Percentiles rank a stretch among this genome's conserved stretches.
These are phyloP conservation scores for Carnegiea gigantea DNA, from an alignment of 179 eudicot genomes.

Conservation along the genomic window DNA sequence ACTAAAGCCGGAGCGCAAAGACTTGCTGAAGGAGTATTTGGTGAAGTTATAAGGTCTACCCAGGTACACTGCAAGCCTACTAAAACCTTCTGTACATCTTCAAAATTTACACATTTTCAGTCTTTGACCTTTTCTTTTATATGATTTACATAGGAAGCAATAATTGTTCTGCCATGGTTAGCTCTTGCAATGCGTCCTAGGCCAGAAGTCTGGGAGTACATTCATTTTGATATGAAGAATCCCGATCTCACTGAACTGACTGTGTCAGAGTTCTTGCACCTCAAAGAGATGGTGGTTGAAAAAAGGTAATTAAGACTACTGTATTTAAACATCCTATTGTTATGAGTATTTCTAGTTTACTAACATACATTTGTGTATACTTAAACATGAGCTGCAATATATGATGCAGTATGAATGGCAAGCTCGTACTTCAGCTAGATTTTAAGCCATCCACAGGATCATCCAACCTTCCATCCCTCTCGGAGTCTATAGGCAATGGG, in stretches of 20 bases:
- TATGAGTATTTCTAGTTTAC: neutral
- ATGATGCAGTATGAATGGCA: constrained; percentile 35
- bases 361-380: neutral
- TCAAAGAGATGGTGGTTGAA: constrained; percentile 61
- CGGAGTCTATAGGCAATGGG: constrained; percentile 84
- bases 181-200: constrained; percentile 60
- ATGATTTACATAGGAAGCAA: constrained; percentile 58
- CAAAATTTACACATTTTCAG: neutral
- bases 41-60: constrained; percentile 59
- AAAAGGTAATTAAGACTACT: constrained; percentile 33
- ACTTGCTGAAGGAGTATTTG: constrained; percentile 57
- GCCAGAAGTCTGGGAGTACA: constrained; percentile 77
- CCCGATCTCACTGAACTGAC: constrained; percentile 44
- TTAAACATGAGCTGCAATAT: neutral
- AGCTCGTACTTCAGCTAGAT: constrained; percentile 74
- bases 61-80: constrained; percentile 51
- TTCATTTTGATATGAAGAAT: constrained; percentile 43
- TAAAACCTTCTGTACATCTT: neutral
- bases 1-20: constrained; percentile 38
- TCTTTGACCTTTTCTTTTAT: neutral
- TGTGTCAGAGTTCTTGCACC: constrained; percentile 51
- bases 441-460: constrained; percentile 71
- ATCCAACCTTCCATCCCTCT: constrained; percentile 63
- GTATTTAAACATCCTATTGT: neutral
- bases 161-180: constrained; percentile 58